A percentile compares a stretch with the other conserved stretches of the same genome.
Evolutionary conservation across 2,329 filamentous ascomycete genomes (phyloP).

Genomic region (Exophiala phaeomuriformis): DNA sequence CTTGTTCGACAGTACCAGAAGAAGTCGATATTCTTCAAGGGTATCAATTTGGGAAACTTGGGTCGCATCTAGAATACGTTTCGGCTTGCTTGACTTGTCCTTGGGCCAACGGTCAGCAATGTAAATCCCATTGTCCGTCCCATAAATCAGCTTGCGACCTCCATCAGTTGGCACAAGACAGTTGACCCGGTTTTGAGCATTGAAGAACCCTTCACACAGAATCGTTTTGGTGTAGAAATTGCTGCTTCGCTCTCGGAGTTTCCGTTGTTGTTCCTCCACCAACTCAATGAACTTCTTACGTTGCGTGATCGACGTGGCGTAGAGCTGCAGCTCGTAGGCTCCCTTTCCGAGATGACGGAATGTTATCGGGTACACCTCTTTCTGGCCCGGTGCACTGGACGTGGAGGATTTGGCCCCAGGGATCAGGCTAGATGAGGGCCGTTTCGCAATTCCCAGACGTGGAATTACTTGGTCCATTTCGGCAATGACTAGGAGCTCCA

Average conservation of each 20-base stretch:
- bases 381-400: slow-evolving; percentile 44
- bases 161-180: slow-evolving; percentile 96
- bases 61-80: slow-evolving; percentile 74
- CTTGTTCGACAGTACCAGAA: slow-evolving; percentile 88
- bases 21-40: slow-evolving; percentile 85
- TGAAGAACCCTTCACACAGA: slow-evolving; percentile 83
- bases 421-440: slow-evolving; percentile 79
- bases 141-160: slow-evolving; percentile 86
- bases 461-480: slow-evolving; percentile 97
- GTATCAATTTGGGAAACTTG: slow-evolving; percentile 94
- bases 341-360: slow-evolving; percentile 94
- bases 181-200: slow-evolving; percentile 79
- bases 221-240: slow-evolving; percentile 63
- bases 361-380: slow-evolving; percentile 86
- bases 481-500: slow-evolving; percentile 85
- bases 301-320: slow-evolving; percentile 74
- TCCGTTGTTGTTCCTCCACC: slow-evolving; percentile 84
- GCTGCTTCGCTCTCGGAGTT: slow-evolving; percentile 64
- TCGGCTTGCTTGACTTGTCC: slow-evolving; percentile 64
- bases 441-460: slow-evolving; percentile 68
- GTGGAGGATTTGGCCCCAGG: slow-evolving; percentile 49
- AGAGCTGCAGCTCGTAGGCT: slow-evolving; percentile 86
- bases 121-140: slow-evolving; percentile 90
- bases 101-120: slow-evolving; percentile 85
- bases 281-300: slow-evolving; percentile 96